Evolutionary conservation across 2,329 filamentous ascomycete species (phyloP).

Genomic region (Clonostachys byssicola): DNA sequence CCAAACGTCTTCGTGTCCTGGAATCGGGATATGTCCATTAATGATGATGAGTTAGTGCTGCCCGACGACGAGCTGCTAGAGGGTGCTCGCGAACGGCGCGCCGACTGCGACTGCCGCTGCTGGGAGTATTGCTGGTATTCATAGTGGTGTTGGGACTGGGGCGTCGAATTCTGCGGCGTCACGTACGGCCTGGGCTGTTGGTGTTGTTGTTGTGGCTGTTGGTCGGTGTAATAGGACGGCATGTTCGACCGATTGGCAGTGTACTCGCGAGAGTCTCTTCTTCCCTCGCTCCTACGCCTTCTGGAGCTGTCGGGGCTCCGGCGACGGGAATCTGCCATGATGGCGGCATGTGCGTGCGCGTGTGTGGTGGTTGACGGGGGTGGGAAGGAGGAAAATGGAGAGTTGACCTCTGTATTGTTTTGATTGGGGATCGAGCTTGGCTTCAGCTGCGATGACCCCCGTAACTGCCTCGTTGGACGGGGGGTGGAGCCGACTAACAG

Average conservation of each 20-base stretch:
- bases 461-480: no score
- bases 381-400: background rate
- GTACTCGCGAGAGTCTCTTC: conserved; percentile 22
- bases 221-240: conserved; percentile 6
- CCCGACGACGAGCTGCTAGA: conserved; percentile 32
- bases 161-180: no score
- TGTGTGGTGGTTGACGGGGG: background rate
- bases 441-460: no score
- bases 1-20: conserved; percentile 39
- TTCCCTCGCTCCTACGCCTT: conserved; percentile 35
- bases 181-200: background rate
- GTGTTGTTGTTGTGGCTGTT: conserved; percentile 5
- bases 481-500: no score
- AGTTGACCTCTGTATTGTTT: background rate
- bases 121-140: conserved; percentile 9
- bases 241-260: background rate
- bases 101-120: conserved; percentile 6
- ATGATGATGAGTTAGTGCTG: conserved; percentile 52
- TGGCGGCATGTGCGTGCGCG: background rate
- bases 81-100: conserved; percentile 17
- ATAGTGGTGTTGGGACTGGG: background rate
- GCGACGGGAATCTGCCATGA: conserved; percentile 49
- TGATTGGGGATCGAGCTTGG: no score
- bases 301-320: conserved; percentile 52
- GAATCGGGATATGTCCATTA: conserved; percentile 62